Evolutionary conservation across 331 rosid genomes (phyloP).

Genomic region (Malus hybrid): DNA sequence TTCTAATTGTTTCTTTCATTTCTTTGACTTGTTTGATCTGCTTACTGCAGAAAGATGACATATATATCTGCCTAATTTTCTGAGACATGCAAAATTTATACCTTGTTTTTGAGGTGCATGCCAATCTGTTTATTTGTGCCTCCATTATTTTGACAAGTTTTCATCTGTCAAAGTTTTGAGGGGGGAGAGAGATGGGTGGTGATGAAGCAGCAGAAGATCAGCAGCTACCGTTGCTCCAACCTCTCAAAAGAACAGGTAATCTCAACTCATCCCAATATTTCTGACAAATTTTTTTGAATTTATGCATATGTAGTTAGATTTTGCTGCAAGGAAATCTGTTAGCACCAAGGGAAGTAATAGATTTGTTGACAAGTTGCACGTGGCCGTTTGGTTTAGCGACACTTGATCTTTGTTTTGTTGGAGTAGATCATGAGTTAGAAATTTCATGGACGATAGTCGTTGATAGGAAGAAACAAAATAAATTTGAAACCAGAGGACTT

Average conservation of each 20-base stretch:
- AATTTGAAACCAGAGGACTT: not conserved
- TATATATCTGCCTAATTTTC: not conserved
- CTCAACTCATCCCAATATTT: not conserved
- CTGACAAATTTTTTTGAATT: not conserved
- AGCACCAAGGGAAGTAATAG: not conserved
- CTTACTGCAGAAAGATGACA: not conserved
- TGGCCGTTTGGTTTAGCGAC: not conserved
- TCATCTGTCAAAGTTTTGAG: not conserved
- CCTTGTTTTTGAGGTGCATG: not conserved
- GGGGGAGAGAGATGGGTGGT: conserved; percentile 4
- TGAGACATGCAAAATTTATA: not conserved
- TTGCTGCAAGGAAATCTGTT: not conserved
- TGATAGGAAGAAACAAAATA: not conserved
- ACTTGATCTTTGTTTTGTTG: not conserved
- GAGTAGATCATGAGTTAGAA: not conserved
- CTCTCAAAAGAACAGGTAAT: conserved; percentile 25
- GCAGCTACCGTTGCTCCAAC: conserved; percentile 10
- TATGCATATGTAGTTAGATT: not conserved
- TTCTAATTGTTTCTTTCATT: not conserved
- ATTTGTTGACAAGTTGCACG: not conserved
- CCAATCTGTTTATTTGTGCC: not conserved
- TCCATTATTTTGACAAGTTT: not conserved
- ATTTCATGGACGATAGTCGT: not conserved
- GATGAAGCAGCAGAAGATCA: not conserved
- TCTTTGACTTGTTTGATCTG: not conserved